A percentile compares a stretch with the other conserved stretches of the same genome.
phyloP scores from a whole-genome alignment of 1,284 basidiomycete genomes.

The Naganishia cerealis region DNA sequence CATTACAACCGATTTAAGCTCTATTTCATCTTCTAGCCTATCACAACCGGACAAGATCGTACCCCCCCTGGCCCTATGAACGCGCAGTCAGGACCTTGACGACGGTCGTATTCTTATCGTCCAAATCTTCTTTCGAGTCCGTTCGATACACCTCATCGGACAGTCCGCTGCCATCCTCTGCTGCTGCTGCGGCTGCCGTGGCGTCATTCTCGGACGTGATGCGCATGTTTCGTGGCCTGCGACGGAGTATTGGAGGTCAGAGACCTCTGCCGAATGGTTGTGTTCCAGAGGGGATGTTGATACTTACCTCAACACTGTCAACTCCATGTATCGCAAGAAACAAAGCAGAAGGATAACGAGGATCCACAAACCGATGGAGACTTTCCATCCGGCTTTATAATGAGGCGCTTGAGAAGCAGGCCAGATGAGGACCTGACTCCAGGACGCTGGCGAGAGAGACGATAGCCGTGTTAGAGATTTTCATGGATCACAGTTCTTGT shows the following conservation, averaged over 20 bases:
- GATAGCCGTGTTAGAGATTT: constrained; percentile 36
- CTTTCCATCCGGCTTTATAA: constrained; percentile 46
- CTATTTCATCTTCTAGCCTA: not conserved
- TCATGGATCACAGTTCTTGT: not conserved
- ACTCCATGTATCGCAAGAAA: constrained; percentile 37
- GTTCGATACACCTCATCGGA: not conserved
- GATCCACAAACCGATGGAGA: constrained; percentile 44
- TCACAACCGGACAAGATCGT: not conserved
- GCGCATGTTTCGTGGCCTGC: constrained; percentile 37
- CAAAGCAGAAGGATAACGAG: constrained; percentile 40
- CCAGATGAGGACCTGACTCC: constrained; percentile 49
- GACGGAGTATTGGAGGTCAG: not conserved
- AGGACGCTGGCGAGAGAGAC: constrained; percentile 38
- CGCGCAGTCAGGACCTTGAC: constrained; percentile 19
- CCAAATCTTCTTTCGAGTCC: constrained; percentile 12
- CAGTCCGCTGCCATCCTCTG: constrained; percentile 5
- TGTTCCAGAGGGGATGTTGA: too few relatives aligned
- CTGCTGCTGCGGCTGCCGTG: constrained; percentile 5
- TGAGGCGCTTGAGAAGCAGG: constrained; percentile 45
- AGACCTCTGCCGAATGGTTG: not conserved
- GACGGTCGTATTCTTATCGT: constrained; percentile 9
- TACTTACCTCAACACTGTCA: constrained; percentile 39
- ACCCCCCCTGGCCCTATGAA: not conserved
- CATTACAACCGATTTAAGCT: not conserved
- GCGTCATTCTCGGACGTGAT: constrained; percentile 37